These are phyloP conservation scores for Mrakia frigida DNA, from an alignment of 768 basidiomycete species.

Conservation along the genomic window DNA sequence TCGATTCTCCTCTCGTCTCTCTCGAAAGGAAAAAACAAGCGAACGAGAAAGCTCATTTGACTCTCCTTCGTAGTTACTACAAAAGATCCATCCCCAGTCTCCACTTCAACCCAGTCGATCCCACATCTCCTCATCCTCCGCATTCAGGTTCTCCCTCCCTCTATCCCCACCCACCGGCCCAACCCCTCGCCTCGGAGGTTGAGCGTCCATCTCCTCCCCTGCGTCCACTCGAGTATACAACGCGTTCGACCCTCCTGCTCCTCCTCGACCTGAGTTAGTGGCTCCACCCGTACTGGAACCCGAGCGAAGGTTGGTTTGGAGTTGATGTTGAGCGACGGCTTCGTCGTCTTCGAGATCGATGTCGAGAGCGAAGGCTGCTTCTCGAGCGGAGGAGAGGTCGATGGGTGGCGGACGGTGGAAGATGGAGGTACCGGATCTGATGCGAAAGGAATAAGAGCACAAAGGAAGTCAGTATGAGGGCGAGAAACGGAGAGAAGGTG, in stretches of 20 bases:
- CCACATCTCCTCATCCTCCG: slow-evolving; percentile 30
- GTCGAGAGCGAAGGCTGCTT: slow-evolving; percentile 44
- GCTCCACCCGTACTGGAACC: neutral
- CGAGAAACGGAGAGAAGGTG: neutral
- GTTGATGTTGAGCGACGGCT: slow-evolving; percentile 34
- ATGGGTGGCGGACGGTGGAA: slow-evolving; percentile 46
- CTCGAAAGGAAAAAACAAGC: too few relatives aligned
- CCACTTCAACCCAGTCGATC: slow-evolving; percentile 26
- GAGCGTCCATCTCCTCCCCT: neutral
- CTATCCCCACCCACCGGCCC: slow-evolving; percentile 25
- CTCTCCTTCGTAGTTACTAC: too few relatives aligned
- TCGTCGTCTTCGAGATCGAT: slow-evolving; percentile 49
- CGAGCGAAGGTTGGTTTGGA: neutral
- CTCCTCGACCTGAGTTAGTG: neutral
- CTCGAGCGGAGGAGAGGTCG: slow-evolving; percentile 46
- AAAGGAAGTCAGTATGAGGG: neutral
- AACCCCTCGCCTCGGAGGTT: slow-evolving; percentile 21
- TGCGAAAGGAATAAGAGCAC: neutral
- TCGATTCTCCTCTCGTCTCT: too few relatives aligned
- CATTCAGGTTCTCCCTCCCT: slow-evolving; percentile 23
- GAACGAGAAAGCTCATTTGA: too few relatives aligned
- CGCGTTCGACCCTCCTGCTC: neutral
- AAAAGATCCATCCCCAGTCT: too few relatives aligned
- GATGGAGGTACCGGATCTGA: slow-evolving; percentile 47
- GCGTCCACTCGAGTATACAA: neutral